Percentiles rank a stretch among this genome's conserved stretches.
phyloP scores from a whole-genome alignment of 192 early-diverging fungal species.

The Coemansia sp. region DNA sequence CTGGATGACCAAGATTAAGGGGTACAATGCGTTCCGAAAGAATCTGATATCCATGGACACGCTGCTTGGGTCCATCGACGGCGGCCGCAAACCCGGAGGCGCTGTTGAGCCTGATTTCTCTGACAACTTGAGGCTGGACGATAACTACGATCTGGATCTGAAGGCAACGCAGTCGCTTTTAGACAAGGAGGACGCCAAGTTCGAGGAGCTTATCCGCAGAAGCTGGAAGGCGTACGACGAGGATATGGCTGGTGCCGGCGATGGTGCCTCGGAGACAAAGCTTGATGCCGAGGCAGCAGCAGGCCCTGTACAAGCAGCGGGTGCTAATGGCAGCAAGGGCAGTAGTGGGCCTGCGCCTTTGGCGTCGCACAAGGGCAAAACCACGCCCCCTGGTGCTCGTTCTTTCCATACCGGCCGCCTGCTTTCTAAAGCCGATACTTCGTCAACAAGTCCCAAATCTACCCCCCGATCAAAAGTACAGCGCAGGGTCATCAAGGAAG shows the following conservation, averaged over 20 bases:
- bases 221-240: slow-evolving; percentile 46
- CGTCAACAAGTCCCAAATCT: background rate
- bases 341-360: background rate
- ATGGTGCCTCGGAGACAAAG: background rate
- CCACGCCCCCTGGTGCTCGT: slow-evolving; percentile 8
- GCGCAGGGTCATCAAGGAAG: too few relatives aligned
- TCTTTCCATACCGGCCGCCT: slow-evolving; percentile 24
- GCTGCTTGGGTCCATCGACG: slow-evolving; percentile 17
- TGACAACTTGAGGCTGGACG: background rate
- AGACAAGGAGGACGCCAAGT: slow-evolving; percentile 31
- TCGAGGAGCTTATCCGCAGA: slow-evolving; percentile 37
- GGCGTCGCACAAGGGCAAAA: background rate
- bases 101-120: background rate
- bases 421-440: background rate
- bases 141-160: background rate
- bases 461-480: too few relatives aligned
- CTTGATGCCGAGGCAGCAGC: background rate
- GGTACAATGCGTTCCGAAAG: slow-evolving; percentile 34
- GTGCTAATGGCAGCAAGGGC: too few relatives aligned
- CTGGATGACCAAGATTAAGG: slow-evolving; percentile 43
- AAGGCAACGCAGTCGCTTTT: background rate
- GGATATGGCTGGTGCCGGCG: slow-evolving; percentile 6
- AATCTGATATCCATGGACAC: slow-evolving; percentile 34
- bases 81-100: background rate
- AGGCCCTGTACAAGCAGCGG: too few relatives aligned